Base-by-base conservation (phyloP, 768 basidiomycete species). In the Galerina sulciceps region DNA sequence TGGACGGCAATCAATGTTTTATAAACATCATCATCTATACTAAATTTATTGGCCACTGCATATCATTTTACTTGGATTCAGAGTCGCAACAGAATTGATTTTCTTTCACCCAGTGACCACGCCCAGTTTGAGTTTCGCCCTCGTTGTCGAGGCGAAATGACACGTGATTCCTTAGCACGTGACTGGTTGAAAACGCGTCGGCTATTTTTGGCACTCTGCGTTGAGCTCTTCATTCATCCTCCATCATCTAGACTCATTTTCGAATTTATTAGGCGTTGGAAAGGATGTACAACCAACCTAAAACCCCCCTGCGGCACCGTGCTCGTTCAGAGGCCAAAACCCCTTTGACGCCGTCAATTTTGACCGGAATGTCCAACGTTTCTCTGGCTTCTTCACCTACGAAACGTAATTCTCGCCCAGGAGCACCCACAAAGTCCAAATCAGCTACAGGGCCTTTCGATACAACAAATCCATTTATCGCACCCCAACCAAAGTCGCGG, bases 391-490 rank as follows among this genome's bases (percentile, higher is more conserved):
- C 70, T 15, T 70, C 75, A 20, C 67, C 73, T 23, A 59, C 69
- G 0, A 72, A 74, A 52, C 63, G 64, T 40, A 55, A 69, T 31
- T 60, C 66, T 20, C 70, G 67, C n/a, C 59, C 62, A n/a, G 64
- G 69, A 20, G 61, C 64, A 34, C 58, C 62, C 3, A 60, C 66
- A 14, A 73, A 73, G 50, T 68, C 74, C 4, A 73, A 72, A 41
- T 58, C 71, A n/a, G 65, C 71, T 1, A 70, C 72, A 10, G 62
- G 58, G 10, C 67, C 72, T 54, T 84, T 79, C 36, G 85, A 87
- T 63, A 70, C 76, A 31, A 79, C 84, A 9, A 90, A 90, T 60
- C 87, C 89, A 0, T 90, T 90, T 67, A 77, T 89, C 53, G 73
- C 81, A 2, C 74, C 70, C 9, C 63, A 69, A 15, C 60, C 70